Base-by-base conservation (phyloP, 495 filamentous ascomycete species). In the Rhizodiscina lignyota region DNA sequence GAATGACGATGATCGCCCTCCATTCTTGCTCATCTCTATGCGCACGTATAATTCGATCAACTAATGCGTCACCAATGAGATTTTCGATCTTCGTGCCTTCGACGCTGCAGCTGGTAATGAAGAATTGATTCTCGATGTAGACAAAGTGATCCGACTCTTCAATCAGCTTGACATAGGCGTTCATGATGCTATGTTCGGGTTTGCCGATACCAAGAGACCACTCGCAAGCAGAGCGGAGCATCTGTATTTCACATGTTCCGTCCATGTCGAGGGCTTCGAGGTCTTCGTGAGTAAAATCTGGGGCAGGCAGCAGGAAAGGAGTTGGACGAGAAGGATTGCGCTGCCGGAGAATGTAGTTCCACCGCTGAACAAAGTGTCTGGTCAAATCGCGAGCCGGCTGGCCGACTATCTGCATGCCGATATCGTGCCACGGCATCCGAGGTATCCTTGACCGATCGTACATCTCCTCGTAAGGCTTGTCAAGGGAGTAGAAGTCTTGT, bases 121-220 rank as follows among this genome's bases (percentile, higher is more conserved):
- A 99, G 62, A 99, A 99, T 54, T 99, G 89, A 52, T 99, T 99
- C 49, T 99, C 89, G 41, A 99, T 92, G 53, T 99, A 96, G 38
- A 99, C 83, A 42, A 96, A 94, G 48, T 96, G 89, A 32, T 99
- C 85, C 5, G 84, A 93, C 36, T 84, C 72, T 48, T 89, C 77
- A 36, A 99, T 99, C 55, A 89, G 66, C 51, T 93, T 89, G 46
- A 89, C 69, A 45, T 99, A 99, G 19, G 89, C 89, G 38, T 78
- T 84, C 69, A 89, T 83, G 47, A 99, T 99, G 53, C 87, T 94
- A 48, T 83, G 72, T 47, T 99, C 89, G 0, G 74, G 80, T 38
- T 67, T 62, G 3, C 79, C 74, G 21, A 83, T 84, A 21, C 89
- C 89, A 1, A 93, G 70, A 3, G 87, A 94, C 89, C 89, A 99